A percentile compares a stretch with the other conserved stretches of the same genome.
Evolutionary conservation across 768 basidiomycete genomes (phyloP).

Genomic region (Boletus patriciae): DNA sequence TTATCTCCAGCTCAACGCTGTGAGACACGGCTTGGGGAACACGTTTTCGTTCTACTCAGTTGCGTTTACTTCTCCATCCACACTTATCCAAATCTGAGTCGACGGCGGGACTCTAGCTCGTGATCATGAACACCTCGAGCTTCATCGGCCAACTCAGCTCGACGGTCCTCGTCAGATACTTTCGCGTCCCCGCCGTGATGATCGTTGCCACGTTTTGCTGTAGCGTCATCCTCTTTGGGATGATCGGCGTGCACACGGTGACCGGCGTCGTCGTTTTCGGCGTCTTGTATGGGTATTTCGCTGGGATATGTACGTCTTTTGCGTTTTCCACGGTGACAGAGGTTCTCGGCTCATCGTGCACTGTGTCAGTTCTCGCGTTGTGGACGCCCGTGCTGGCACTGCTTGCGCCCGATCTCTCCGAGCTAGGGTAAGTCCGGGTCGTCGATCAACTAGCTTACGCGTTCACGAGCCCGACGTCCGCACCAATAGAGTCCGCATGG

Average conservation of each 20-base stretch:
- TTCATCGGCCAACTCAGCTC: slow-evolving; percentile 56
- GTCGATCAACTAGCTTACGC: too few relatives aligned
- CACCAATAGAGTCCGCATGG: slow-evolving; percentile 41
- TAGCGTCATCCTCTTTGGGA: slow-evolving; percentile 45
- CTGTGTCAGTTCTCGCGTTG: slow-evolving; percentile 35
- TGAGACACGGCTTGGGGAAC: slow-evolving; percentile 45
- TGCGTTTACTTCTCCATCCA: slow-evolving; percentile 15
- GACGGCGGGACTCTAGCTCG: slow-evolving; percentile 36
- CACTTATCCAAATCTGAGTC: not conserved
- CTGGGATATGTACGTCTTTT: slow-evolving; percentile 42
- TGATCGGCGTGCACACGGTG: slow-evolving; percentile 43
- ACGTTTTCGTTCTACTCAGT: slow-evolving; percentile 61
- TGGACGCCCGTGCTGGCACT: slow-evolving; percentile 46
- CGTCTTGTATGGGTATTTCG: slow-evolving; percentile 51
- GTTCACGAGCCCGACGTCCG: not conserved
- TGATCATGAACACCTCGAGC: slow-evolving; percentile 56
- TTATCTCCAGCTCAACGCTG: slow-evolving; percentile 58
- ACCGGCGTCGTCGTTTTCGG: slow-evolving; percentile 44
- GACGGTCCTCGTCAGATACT: slow-evolving; percentile 41
- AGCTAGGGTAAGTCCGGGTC: slow-evolving; percentile 45
- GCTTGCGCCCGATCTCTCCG: slow-evolving; percentile 47
- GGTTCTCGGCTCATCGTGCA: not conserved
- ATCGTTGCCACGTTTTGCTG: slow-evolving; percentile 40
- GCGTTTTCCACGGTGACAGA: not conserved
- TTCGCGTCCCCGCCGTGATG: slow-evolving; percentile 42